Evolutionary conservation across 108 stramenopile species (phyloP), one percentile per base, ranked within the genome.

Genomic region (Epipyxis sp.): DNA sequence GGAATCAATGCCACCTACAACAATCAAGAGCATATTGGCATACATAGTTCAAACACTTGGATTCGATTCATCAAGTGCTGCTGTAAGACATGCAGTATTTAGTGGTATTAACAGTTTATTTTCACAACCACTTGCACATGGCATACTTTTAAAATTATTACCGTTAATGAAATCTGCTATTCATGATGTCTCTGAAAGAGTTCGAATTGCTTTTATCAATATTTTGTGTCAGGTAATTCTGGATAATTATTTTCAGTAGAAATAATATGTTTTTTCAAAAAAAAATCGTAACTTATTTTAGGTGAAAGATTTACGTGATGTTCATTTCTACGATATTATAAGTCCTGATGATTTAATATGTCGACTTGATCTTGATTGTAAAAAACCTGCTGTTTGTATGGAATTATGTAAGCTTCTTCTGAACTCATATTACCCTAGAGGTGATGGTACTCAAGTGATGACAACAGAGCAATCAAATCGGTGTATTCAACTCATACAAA

Each of bases 271-370:
- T 50, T 50, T 6, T 13, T 50, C 20, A 13, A 20, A 13, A 13
- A 13, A 20, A 20, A 50, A 13, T 6, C 13, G 6, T 50, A 50
- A 13, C 20, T 50, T 6, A 13, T 6, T 13, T 50, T 50, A 50
- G 46, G 20, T 50, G 41, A 96, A 97, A 79, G 78, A 82, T 58
- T 78, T 91, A 0, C 81, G 84, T 1, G 89, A 88, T 0, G 91
- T 98, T 74, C 90, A 91, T 46, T 97, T 93, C 77, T 96, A 93
- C 84, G 93, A 98, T 69, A 90, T 97, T 1, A 95, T 96, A 1
- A 90, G 91, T 1, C 92, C 91, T 27, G 86, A 91, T 40, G 90
- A 95, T 83, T 79, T 96, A 25, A 77, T 90, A 42, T 90, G 88
- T 2, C 85, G 95, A 1, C 84, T 96, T 40, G 93, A 88, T 0